Evolutionary conservation across 2,329 filamentous ascomycete species (phyloP).

Genomic region (Cladosporium halotolerans): DNA sequence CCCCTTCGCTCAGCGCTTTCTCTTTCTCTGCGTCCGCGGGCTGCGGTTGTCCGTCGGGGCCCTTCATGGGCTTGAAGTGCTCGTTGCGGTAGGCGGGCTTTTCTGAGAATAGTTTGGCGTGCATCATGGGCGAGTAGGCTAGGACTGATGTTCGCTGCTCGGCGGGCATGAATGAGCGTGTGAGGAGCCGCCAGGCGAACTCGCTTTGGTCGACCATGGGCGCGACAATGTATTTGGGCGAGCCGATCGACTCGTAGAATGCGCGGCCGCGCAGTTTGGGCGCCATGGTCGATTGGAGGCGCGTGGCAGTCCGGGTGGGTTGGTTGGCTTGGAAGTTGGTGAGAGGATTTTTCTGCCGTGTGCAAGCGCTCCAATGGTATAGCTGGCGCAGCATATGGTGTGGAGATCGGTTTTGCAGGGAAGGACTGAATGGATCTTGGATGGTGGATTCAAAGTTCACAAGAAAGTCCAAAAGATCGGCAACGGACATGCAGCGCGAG

Average conservation of each 20-base stretch:
- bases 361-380: not conserved
- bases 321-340: not conserved
- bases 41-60: slow-evolving; percentile 18
- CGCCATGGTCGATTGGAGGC: slow-evolving; percentile 19
- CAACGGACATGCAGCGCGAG: not conserved
- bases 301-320: not conserved
- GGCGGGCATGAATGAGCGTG: slow-evolving; percentile 79
- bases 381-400: not conserved
- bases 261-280: slow-evolving; percentile 56
- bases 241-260: slow-evolving; percentile 93
- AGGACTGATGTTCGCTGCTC: slow-evolving; percentile 58
- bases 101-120: slow-evolving; percentile 81
- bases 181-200: slow-evolving; percentile 95
- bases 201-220: slow-evolving; percentile 99
- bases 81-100: slow-evolving; percentile 67
- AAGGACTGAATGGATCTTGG: not conserved
- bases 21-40: slow-evolving; percentile 19
- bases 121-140: slow-evolving; percentile 93
- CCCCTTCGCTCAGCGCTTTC: slow-evolving; percentile 15
- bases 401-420: not conserved
- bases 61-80: slow-evolving; percentile 67
- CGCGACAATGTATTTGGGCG: slow-evolving; percentile 81
- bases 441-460: not conserved
- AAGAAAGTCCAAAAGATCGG: slow-evolving; percentile 1
- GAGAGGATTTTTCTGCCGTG: not conserved